phyloP scores from a whole-genome alignment of 495 filamentous ascomycete genomes.

The Pseudoneurospora amorphoporcata region DNA sequence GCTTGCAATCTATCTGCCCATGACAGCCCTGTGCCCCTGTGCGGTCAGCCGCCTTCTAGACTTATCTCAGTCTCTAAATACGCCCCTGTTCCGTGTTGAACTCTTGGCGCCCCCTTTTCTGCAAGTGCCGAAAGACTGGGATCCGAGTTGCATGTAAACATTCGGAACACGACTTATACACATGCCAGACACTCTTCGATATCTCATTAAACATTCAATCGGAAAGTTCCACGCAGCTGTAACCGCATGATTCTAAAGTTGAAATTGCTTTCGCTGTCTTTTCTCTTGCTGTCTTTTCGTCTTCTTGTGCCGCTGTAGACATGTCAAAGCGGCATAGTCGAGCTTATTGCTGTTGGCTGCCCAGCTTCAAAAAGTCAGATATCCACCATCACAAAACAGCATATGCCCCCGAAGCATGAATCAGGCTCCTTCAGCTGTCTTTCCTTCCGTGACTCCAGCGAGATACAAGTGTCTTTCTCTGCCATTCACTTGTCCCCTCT shows the following conservation, averaged over 20 bases:
- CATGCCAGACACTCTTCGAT: neutral
- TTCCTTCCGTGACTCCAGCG: neutral
- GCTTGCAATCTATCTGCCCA: neutral
- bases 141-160: neutral
- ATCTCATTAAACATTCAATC: neutral
- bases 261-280: neutral
- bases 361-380: no score
- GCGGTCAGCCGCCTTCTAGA: neutral
- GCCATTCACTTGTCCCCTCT: neutral
- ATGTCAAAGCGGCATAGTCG: neutral
- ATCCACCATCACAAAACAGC: no score
- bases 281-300: neutral
- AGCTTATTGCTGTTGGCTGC: no score
- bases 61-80: neutral
- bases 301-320: neutral
- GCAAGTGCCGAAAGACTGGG: neutral
- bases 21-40: neutral
- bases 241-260: accelerated
- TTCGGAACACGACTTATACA: neutral
- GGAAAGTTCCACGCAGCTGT: neutral
- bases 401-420: neutral
- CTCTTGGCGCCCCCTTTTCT: neutral
- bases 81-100: neutral
- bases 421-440: no score
- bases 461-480: neutral